phyloP scores from a whole-genome alignment of 257 asterid genomes.

The Nicotiana tomentosiformis region DNA sequence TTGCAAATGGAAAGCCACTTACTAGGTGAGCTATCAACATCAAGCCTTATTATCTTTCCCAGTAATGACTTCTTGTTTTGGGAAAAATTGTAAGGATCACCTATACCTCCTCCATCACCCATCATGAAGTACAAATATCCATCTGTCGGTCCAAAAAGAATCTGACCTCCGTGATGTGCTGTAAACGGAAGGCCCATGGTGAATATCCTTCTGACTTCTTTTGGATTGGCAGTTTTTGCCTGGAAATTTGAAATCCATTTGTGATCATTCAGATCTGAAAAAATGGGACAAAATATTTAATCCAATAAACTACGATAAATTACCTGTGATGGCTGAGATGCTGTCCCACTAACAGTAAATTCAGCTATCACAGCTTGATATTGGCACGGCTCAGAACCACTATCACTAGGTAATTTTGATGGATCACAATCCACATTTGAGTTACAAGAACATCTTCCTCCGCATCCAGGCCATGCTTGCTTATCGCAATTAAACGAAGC shows the following conservation, averaged over 20 bases:
- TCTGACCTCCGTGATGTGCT: conserved; percentile 80
- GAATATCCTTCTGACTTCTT: conserved; percentile 76
- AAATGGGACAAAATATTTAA: not conserved
- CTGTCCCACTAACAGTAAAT: conserved; percentile 54
- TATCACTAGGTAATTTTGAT: conserved; percentile 44
- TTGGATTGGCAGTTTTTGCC: conserved; percentile 65
- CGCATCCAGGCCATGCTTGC: conserved; percentile 73
- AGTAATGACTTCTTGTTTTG: conserved; percentile 89
- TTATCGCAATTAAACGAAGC: conserved; percentile 81
- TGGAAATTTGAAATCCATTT: conserved; percentile 14
- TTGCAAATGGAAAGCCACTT: conserved; percentile 21
- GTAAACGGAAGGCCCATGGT: conserved; percentile 91
- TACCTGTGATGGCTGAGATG: conserved; percentile 56
- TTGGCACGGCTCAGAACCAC: conserved; percentile 83
- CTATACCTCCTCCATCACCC: conserved; percentile 87
- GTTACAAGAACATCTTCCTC: conserved; percentile 84
- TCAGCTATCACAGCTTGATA: conserved; percentile 72
- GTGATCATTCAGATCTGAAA: not conserved
- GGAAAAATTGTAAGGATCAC: conserved; percentile 80
- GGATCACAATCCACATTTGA: conserved; percentile 66
- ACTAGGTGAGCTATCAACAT: conserved; percentile 71
- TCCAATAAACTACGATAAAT: not conserved
- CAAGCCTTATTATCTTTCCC: conserved; percentile 92
- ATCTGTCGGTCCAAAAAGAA: conserved; percentile 85
- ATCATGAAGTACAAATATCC: conserved; percentile 91